These are phyloP conservation scores for Russula ochroleuca DNA, from an alignment of 768 basidiomycete species.

Conservation along the genomic window DNA sequence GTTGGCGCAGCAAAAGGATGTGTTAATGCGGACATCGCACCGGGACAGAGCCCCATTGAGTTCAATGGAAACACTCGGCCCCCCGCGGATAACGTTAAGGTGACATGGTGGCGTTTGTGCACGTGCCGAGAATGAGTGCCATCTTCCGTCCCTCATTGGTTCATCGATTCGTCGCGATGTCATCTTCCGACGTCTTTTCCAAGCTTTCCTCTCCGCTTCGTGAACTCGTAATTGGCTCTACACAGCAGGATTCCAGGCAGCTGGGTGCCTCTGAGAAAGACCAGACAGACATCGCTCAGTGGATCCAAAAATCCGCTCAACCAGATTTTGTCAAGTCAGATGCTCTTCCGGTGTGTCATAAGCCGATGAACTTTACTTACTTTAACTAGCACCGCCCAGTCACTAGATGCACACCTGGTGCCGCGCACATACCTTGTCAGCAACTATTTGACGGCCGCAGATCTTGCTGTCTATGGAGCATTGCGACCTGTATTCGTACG, in stretches of 20 bases:
- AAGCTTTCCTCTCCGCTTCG: conserved; percentile 33
- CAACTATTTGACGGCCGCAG: conserved; percentile 83
- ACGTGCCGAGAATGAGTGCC: background rate
- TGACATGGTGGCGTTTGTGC: background rate
- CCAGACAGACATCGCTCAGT: conserved; percentile 56
- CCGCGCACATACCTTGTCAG: conserved; percentile 82
- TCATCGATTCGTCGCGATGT: conserved; percentile 30
- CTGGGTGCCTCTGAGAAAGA: conserved; percentile 58
- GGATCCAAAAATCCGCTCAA: conserved; percentile 62
- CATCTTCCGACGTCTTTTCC: conserved; percentile 28
- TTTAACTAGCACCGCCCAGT: conserved; percentile 40
- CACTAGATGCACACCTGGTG: conserved; percentile 63
- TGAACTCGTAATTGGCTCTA: conserved; percentile 49
- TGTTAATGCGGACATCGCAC: background rate
- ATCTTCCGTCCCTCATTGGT: background rate
- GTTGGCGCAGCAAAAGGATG: background rate
- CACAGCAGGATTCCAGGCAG: conserved; percentile 41
- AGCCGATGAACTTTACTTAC: background rate
- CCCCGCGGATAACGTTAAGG: too few relatives aligned
- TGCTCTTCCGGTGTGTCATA: conserved; percentile 44
- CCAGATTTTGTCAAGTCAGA: conserved; percentile 47
- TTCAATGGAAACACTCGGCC: too few relatives aligned
- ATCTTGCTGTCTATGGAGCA: conserved; percentile 86
- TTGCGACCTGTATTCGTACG: conserved; percentile 79
- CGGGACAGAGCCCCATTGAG: background rate